A percentile compares a stretch with the other conserved stretches of the same genome.
Evolutionary conservation across 2,329 filamentous ascomycete species (phyloP).

Genomic region (Fusarium temperatum): DNA sequence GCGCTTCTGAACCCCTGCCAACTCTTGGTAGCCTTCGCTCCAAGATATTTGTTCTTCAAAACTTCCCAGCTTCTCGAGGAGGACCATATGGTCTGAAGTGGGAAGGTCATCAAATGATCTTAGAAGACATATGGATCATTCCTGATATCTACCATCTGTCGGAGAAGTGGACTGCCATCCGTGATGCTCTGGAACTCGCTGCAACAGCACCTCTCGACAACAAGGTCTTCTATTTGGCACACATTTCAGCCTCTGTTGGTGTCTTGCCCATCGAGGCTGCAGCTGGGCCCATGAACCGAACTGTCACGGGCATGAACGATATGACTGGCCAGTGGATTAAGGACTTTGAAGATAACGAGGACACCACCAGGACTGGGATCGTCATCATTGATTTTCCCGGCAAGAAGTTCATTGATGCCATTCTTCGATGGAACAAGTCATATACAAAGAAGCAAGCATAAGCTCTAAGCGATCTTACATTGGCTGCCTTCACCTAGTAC

Average conservation of each 20-base stretch:
- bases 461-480: not conserved
- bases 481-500: not conserved
- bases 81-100: conserved; percentile 55
- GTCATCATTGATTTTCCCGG: conserved; percentile 62
- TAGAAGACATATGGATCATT: conserved; percentile 60
- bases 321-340: conserved; percentile 57
- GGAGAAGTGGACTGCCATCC: conserved; percentile 58
- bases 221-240: conserved; percentile 54
- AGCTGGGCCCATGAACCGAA: conserved; percentile 55
- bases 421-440: conserved; percentile 53
- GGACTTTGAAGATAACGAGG: conserved; percentile 39
- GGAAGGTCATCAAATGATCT: conserved; percentile 54
- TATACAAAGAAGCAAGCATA: conserved; percentile 31
- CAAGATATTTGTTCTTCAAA: conserved; percentile 58
- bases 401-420: conserved; percentile 51
- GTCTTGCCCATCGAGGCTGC: conserved; percentile 61
- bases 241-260: conserved; percentile 58
- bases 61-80: conserved; percentile 50
- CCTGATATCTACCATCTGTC: conserved; percentile 53
- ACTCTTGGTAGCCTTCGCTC: conserved; percentile 56
- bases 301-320: conserved; percentile 59
- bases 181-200: conserved; percentile 51
- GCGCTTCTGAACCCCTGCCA: conserved; percentile 48
- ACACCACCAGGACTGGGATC: conserved; percentile 51
- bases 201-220: conserved; percentile 47